Evolutionary conservation across 1,284 basidiomycete species (phyloP).

Genomic region (Cutaneotrichosporon arboriforme): DNA sequence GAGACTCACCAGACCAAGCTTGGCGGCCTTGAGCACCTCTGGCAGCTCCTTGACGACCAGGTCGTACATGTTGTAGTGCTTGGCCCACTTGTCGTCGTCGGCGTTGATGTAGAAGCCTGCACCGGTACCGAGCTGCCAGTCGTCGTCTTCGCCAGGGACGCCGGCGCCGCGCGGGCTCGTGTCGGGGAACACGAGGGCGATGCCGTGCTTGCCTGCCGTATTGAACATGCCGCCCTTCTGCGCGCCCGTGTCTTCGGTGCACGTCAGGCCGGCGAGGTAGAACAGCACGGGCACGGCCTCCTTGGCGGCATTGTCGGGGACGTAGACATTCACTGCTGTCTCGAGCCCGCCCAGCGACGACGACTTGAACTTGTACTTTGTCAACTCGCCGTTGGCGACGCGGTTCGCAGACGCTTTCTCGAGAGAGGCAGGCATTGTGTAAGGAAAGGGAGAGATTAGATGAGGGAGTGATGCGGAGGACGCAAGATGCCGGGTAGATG

Average conservation of each 20-base stretch:
- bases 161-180: constrained; percentile 90
- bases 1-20: constrained; percentile 53
- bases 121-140: constrained; percentile 90
- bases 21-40: constrained; percentile 62
- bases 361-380: constrained; percentile 83
- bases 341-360: constrained; percentile 69
- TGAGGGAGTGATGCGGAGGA: not conserved
- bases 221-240: constrained; percentile 83
- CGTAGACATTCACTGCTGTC: constrained; percentile 83
- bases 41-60: constrained; percentile 79
- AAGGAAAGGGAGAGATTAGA: not conserved
- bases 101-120: constrained; percentile 94
- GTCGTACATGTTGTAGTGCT: constrained; percentile 86
- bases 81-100: constrained; percentile 68
- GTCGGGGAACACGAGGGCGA: constrained; percentile 93
- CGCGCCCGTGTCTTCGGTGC: constrained; percentile 91
- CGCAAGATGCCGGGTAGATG: too few relatives aligned
- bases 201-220: constrained; percentile 70
- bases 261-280: constrained; percentile 89
- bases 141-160: constrained; percentile 77
- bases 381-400: constrained; percentile 69
- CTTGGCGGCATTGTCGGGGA: constrained; percentile 61
- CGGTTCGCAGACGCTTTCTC: constrained; percentile 70
- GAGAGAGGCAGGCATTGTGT: constrained; percentile 52
- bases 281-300: constrained; percentile 72